Conservation (phyloP, 2,329 filamentous ascomycete genomes). For the Thielaviopsis populi region DNA sequence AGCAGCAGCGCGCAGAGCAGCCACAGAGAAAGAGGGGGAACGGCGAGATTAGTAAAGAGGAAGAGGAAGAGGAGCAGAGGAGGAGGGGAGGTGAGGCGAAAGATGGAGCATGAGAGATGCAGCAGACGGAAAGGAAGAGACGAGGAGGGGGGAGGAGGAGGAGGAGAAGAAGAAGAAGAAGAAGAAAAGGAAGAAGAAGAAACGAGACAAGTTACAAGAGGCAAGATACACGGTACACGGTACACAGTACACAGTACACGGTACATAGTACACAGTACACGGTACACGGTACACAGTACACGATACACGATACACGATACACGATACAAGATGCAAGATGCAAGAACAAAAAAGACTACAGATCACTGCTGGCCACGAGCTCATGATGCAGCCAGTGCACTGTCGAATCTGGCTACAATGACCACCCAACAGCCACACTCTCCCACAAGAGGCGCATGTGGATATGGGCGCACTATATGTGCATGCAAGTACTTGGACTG, state of each 20-base stretch:
- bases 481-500: constrained; percentile 4
- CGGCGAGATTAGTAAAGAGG: not conserved
- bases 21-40: not conserved
- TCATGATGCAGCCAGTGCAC: not conserved
- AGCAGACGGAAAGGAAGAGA: too few relatives aligned
- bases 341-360: too few relatives aligned
- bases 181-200: not conserved
- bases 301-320: too few relatives aligned
- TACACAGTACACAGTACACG: too few relatives aligned
- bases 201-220: not conserved
- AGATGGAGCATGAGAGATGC: not conserved
- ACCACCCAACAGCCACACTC: not conserved
- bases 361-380: not conserved
- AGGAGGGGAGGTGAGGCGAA: not conserved
- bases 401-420: constrained; percentile 1
- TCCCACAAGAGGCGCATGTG: not conserved
- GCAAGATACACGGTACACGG: too few relatives aligned
- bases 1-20: too few relatives aligned
- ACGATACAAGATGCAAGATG: not conserved
- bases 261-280: too few relatives aligned
- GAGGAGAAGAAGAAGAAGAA: not conserved
- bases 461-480: not conserved
- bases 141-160: not conserved
- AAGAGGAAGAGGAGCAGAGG: not conserved
- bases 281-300: too few relatives aligned